A percentile compares a stretch with the other conserved stretches of the same genome.
phyloP scores from a whole-genome alignment of 495 filamentous ascomycete species.

The Penicillium cataractarum region DNA sequence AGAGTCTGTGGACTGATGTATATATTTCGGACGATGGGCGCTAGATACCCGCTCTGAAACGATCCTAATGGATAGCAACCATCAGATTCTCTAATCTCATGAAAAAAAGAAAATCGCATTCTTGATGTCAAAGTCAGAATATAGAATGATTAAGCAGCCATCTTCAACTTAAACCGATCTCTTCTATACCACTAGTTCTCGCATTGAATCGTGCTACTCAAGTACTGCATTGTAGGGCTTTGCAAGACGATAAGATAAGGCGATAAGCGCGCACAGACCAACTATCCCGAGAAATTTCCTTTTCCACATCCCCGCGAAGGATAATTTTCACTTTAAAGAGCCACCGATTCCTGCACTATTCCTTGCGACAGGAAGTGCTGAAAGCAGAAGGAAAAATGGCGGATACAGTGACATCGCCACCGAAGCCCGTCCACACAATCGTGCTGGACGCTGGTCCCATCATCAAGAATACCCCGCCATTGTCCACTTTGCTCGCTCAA shows the following conservation, averaged over 20 bases:
- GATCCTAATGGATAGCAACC: too few species aligned
- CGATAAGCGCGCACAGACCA: slow-evolving; percentile 37
- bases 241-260: slow-evolving; percentile 28
- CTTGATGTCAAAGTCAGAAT: too few species aligned
- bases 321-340: slow-evolving; percentile 15
- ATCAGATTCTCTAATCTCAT: too few species aligned
- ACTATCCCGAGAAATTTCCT: slow-evolving; percentile 35
- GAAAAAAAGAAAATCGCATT: too few species aligned
- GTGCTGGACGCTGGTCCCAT: slow-evolving; percentile 91
- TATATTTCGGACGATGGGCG: too few species aligned
- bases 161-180: too few species aligned
- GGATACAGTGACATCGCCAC: slow-evolving; percentile 31
- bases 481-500: slow-evolving; percentile 75
- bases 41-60: too few species aligned
- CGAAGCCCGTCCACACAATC: slow-evolving; percentile 80
- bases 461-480: slow-evolving; percentile 81
- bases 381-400: slow-evolving; percentile 36
- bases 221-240: not conserved
- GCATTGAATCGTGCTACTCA: too few species aligned
- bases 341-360: slow-evolving; percentile 7
- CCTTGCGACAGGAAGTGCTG: slow-evolving; percentile 1
- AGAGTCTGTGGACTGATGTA: too few species aligned
- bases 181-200: too few species aligned
- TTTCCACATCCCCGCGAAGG: slow-evolving; percentile 10
- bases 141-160: too few species aligned